Base-by-base conservation (phyloP, 768 basidiomycete species). In the Suillus brevipes region DNA sequence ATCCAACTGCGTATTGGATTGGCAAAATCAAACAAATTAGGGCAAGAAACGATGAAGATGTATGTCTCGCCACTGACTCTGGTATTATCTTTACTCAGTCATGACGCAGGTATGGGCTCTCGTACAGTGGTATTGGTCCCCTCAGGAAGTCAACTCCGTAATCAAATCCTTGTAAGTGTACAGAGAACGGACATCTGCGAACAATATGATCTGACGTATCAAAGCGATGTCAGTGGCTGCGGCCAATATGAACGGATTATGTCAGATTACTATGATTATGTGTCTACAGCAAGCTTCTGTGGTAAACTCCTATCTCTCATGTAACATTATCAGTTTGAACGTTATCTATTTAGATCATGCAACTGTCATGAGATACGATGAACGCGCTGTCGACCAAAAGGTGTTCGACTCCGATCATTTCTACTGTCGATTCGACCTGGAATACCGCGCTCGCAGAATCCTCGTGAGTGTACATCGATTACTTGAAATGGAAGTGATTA, bases 121-220 rank as follows among this genome's bases (percentile, higher is more conserved):
- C 12, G 79, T 89, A 0, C 80, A 83, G 57, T 89, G 87, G 87
- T 87, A 76, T 57, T 89, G 85, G 73, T 78, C 82, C 1, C 78
- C 80, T 0, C 58, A 74, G n/a, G 87, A 89, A 42, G 81, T 84
- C 0, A 74, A 76, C 0, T 67, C 67, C 1, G 74, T 80, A 0
- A 69, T 84, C 37, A 82, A 82, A 37, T 81, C 83, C 2, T 85
- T 87, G 85, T 87, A 63, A 63, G 84, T 77, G 40, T 25, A 20
- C 25, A 4, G 40, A 42, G 6, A 42, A 25, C 40, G 9, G 4
- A 58, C 38, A 16, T 58, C 18, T 25, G 6, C 20, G 40, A 59
- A 12, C 23, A 31, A 28, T 31, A 14, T 25, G 2, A 42, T 42
- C 58, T 59, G 6, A 59, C 28, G 40, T 13, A 18, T 20, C 58